phyloP scores from a whole-genome alignment of 768 basidiomycete species.

The Collybiopsis confluens region DNA sequence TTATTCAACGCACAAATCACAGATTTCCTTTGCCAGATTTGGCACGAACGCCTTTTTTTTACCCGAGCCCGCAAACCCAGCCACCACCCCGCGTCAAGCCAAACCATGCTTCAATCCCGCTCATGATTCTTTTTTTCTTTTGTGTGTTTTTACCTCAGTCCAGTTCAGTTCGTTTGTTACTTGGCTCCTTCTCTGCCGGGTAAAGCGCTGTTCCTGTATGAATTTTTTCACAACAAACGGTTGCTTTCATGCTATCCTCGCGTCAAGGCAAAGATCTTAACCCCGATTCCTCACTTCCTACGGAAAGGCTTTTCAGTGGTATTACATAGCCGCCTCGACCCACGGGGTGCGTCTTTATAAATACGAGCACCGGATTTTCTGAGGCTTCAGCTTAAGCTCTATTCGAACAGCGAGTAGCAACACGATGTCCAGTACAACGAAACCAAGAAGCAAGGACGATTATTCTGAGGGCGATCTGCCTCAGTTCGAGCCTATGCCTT shows the following conservation, averaged over 20 bases:
- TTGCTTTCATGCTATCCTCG: background rate
- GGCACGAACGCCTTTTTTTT: background rate
- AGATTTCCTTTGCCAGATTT: background rate
- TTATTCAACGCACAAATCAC: background rate
- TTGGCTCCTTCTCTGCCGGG: background rate
- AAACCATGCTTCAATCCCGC: too few relatives aligned
- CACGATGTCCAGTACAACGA: conserved; percentile 4
- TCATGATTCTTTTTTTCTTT: too few relatives aligned
- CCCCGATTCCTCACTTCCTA: background rate
- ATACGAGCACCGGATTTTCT: background rate
- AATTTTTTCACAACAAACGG: background rate
- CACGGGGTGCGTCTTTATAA: conserved; percentile 6
- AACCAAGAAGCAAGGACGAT: conserved; percentile 2
- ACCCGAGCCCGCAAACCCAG: background rate
- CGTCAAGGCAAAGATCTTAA: conserved; percentile 1
- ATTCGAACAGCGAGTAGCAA: conserved; percentile 5
- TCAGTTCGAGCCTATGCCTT: conserved; percentile 41
- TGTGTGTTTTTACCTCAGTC: too few relatives aligned
- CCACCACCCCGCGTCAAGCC: background rate
- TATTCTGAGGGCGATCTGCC: conserved; percentile 35
- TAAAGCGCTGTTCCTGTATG: background rate
- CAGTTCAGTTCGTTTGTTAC: too few relatives aligned
- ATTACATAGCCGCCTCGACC: conserved; percentile 4
- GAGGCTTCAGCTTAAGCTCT: conserved; percentile 3
- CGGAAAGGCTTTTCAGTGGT: background rate